Evolutionary conservation across 768 basidiomycete genomes (phyloP), one percentile per base, ranked within the genome.

Genomic region (Crepidotus variabilis): DNA sequence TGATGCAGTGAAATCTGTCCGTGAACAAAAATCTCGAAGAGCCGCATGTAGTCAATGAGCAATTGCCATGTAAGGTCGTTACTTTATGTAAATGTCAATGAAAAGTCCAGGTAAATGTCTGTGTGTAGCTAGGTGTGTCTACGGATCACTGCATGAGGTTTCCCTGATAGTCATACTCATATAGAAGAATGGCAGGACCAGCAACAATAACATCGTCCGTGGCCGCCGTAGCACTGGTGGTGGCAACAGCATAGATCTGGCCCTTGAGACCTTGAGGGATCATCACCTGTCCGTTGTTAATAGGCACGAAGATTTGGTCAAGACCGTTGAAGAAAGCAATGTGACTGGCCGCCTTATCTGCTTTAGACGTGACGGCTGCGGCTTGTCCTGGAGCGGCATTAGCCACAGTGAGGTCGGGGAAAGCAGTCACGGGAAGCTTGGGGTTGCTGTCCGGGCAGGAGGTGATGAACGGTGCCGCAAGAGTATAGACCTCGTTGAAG

Each of bases 391-490:
- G 65, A 39, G 69, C 58, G 8, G 54, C 47, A 13, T 59, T 58
- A 6, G 63, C 51, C 50, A 68, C 50, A 6, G 55, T 47, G 46
- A 70, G 63, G 11, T 59, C 35, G 67, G 75, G 56, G 70, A 66
- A 51, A 57, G 63, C 56, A 63, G 56, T 50, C 68, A 62, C 18
- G 71, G 66, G 59, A 64, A 71, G 76, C 33, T 74, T 78, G 2
- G 76, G 68, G 13, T 74, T 61, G 70, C 87, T 86, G 58, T 71
- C 60, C 0, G 69, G 47, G 0, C 86, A 85, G 69, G 85, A 87
- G 0, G 71, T 71, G 72, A 87, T 79, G 69, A 82, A 84, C 4
- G 63, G 63, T 0, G 71, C 68, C 18, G 74, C 66, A 35, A 80
- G 61, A 1, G 76, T 77, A 56, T 66, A 71, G 28, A 75, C 71